These are phyloP conservation scores for Pseudomonodictys pantanalensis DNA, from an alignment of 495 filamentous ascomycete species.

Conservation along the genomic window DNA sequence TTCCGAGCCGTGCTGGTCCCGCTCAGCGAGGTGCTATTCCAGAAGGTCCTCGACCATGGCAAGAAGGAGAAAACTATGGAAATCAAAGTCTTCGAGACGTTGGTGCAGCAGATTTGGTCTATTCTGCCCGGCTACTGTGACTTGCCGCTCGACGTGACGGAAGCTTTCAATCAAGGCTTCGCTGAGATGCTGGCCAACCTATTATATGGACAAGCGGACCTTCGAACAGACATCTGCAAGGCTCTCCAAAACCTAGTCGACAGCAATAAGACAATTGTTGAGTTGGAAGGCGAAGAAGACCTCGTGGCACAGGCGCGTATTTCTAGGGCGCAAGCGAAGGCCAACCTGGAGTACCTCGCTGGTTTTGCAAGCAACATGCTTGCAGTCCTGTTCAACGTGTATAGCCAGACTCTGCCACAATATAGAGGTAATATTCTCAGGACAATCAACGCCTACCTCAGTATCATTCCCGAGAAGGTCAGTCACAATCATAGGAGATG, in stretches of 20 bases:
- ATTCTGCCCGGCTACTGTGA: slow-evolving; percentile 94
- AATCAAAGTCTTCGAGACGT: slow-evolving; percentile 93
- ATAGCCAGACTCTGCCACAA: slow-evolving; percentile 90
- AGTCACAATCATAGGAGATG: no score
- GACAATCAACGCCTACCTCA: slow-evolving; percentile 90
- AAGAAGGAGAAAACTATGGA: slow-evolving; percentile 83
- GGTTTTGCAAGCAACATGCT: slow-evolving; percentile 80
- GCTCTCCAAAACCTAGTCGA: slow-evolving; percentile 83
- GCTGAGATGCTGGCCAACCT: slow-evolving; percentile 88
- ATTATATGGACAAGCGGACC: slow-evolving; percentile 84
- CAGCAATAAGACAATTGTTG: slow-evolving; percentile 76
- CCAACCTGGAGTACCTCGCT: slow-evolving; percentile 76
- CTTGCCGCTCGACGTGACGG: slow-evolving; percentile 72
- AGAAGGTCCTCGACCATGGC: slow-evolving; percentile 77
- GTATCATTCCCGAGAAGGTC: slow-evolving; percentile 71
- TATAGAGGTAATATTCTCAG: slow-evolving; percentile 83
- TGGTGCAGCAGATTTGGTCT: slow-evolving; percentile 94
- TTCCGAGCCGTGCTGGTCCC: slow-evolving; percentile 85
- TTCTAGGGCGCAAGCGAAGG: slow-evolving; percentile 66
- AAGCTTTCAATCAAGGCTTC: slow-evolving; percentile 76
- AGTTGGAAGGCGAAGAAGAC: slow-evolving; percentile 58
- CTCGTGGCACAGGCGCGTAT: slow-evolving; percentile 68
- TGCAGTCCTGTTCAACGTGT: slow-evolving; percentile 96
- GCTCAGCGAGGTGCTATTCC: slow-evolving; percentile 84
- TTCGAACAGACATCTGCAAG: slow-evolving; percentile 81